A percentile compares a stretch with the other conserved stretches of the same genome.
These are phyloP conservation scores for Aureobasidium sp. DNA, from an alignment of 2,329 filamentous ascomycete genomes.

Conservation along the genomic window DNA sequence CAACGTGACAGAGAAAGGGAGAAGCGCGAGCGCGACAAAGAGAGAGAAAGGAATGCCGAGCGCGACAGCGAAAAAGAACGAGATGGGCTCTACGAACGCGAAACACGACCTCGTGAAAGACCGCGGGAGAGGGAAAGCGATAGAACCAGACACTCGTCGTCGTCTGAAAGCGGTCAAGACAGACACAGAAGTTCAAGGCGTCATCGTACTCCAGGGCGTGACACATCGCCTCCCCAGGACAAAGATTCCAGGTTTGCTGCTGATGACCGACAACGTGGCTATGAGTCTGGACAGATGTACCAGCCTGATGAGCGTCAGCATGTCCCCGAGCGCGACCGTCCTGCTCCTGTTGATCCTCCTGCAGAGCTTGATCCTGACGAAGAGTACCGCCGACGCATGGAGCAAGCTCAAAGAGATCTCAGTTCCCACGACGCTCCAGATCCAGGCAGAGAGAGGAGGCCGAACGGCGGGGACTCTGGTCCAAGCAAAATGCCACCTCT, in stretches of 20 bases:
- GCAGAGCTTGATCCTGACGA: slow-evolving; percentile 41
- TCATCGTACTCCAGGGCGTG: not conserved
- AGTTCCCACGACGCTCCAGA: slow-evolving; percentile 4
- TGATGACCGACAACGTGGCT: slow-evolving; percentile 16
- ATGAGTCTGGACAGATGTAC: slow-evolving; percentile 16
- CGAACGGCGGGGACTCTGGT: not conserved
- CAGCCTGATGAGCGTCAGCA: slow-evolving; percentile 13
- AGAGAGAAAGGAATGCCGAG: slow-evolving; percentile 21
- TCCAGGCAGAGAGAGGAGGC: slow-evolving; percentile 7
- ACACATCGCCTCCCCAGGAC: slow-evolving; percentile 13
- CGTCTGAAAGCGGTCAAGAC: slow-evolving; percentile 15
- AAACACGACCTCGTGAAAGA: slow-evolving; percentile 24
- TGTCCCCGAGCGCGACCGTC: slow-evolving; percentile 22
- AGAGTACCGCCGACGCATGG: slow-evolving; percentile 44
- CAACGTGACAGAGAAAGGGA: slow-evolving; percentile 15
- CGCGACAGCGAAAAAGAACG: slow-evolving; percentile 23
- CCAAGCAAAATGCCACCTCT: not conserved
- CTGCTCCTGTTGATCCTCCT: slow-evolving; percentile 20
- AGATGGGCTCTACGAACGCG: slow-evolving; percentile 13
- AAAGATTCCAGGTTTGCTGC: slow-evolving; percentile 8
- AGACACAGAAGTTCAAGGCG: slow-evolving; percentile 18
- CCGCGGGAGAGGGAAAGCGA: slow-evolving; percentile 22
- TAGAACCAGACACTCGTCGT: slow-evolving; percentile 20
- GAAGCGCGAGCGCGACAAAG: slow-evolving; percentile 23
- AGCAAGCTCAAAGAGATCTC: slow-evolving; percentile 27